phyloP scores from a whole-genome alignment of 2,329 filamentous ascomycete genomes.

The Magnaporthiopsis incrustans region DNA sequence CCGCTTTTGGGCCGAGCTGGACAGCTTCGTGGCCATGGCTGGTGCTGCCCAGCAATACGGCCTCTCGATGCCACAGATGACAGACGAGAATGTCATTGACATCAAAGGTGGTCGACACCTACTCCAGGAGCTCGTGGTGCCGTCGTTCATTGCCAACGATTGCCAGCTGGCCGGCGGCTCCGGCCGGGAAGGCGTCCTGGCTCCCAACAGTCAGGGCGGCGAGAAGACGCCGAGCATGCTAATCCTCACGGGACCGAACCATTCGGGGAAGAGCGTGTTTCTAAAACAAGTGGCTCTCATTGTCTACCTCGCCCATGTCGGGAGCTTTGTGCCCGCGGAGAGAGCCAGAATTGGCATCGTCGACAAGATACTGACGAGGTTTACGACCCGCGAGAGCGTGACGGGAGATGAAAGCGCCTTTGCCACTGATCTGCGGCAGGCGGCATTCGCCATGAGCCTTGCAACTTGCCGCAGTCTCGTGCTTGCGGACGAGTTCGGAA shows the following conservation, averaged over 20 bases:
- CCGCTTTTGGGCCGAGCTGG: slow-evolving; percentile 76
- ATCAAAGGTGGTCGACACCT: slow-evolving; percentile 79
- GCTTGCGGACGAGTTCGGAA: slow-evolving; percentile 87
- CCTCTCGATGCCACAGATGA: slow-evolving; percentile 63
- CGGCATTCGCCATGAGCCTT: slow-evolving; percentile 66
- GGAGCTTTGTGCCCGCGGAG: slow-evolving; percentile 82
- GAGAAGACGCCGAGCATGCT: slow-evolving; percentile 54
- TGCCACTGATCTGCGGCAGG: slow-evolving; percentile 77
- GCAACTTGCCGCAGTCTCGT: slow-evolving; percentile 71
- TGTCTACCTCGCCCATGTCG: slow-evolving; percentile 85
- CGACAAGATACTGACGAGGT: slow-evolving; percentile 84
- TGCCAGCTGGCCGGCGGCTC: slow-evolving; percentile 58
- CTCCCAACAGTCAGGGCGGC: background rate
- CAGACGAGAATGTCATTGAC: slow-evolving; percentile 57
- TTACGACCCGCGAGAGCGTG: slow-evolving; percentile 63
- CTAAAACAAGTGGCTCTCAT: slow-evolving; percentile 89
- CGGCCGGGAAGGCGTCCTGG: slow-evolving; percentile 19
- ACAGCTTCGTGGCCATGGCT: slow-evolving; percentile 75
- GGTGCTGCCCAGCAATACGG: slow-evolving; percentile 68
- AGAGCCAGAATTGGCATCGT: slow-evolving; percentile 74
- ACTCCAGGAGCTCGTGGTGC: slow-evolving; percentile 75
- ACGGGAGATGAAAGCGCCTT: slow-evolving; percentile 54
- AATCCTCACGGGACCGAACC: slow-evolving; percentile 86
- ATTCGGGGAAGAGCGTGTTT: slow-evolving; percentile 94
- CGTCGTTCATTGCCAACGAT: slow-evolving; percentile 77